phyloP scores from a whole-genome alignment of 1,139 yeast genomes.

The Hansenula lynferdii region DNA sequence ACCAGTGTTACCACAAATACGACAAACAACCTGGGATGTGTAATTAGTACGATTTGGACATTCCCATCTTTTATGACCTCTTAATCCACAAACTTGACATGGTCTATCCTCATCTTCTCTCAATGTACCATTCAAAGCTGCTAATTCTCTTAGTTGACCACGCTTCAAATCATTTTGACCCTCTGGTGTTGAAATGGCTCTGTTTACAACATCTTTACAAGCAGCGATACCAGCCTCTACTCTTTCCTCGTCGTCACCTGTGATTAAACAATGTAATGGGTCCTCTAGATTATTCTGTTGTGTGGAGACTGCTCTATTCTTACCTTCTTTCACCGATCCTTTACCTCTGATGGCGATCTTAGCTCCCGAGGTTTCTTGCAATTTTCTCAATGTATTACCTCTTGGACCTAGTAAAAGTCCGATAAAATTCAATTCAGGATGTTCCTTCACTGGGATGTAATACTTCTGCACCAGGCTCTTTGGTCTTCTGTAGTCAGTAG shows the following conservation, averaged over 20 bases:
- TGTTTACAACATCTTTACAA: slow-evolving; percentile 72
- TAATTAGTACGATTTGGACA: slow-evolving; percentile 54
- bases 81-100: slow-evolving; percentile 51
- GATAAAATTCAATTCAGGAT: slow-evolving; percentile 90
- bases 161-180: slow-evolving; percentile 92
- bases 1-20: slow-evolving; percentile 75
- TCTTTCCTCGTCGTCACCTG: slow-evolving; percentile 78
- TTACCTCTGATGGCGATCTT: slow-evolving; percentile 84
- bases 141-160: slow-evolving; percentile 87
- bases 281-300: slow-evolving; percentile 55
- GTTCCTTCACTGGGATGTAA: slow-evolving; percentile 79
- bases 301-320: slow-evolving; percentile 37
- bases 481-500: slow-evolving; percentile 69
- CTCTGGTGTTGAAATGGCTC: slow-evolving; percentile 84
- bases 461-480: slow-evolving; percentile 76
- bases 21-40: slow-evolving; percentile 62
- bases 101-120: slow-evolving; percentile 75
- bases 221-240: slow-evolving; percentile 71
- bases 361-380: slow-evolving; percentile 85
- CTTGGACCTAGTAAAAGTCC: slow-evolving; percentile 94
- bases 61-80: slow-evolving; percentile 57
- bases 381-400: slow-evolving; percentile 78
- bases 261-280: slow-evolving; percentile 83
- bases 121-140: slow-evolving; percentile 89
- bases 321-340: slow-evolving; percentile 95